Evolutionary conservation across 805 yeast genomes (phyloP).

Genomic region (Cyberlindnera galapagoensis): DNA sequence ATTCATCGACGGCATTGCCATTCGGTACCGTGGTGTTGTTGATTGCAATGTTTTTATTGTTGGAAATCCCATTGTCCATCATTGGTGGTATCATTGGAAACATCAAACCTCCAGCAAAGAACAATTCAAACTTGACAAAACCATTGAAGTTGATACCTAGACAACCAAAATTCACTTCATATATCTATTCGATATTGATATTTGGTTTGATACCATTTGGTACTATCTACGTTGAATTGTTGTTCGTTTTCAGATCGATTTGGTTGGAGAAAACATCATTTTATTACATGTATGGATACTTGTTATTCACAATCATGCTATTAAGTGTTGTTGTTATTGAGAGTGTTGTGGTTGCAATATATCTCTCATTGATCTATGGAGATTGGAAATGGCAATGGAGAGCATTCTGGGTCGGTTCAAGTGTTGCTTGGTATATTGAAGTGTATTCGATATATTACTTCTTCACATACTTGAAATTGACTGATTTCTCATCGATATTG

Average conservation of each 20-base stretch:
- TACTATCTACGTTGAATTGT: slow-evolving; percentile 71
- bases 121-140: slow-evolving; percentile 13
- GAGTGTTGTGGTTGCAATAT: slow-evolving; percentile 63
- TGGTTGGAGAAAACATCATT: slow-evolving; percentile 79
- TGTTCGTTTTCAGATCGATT: slow-evolving; percentile 64
- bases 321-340: slow-evolving; percentile 61
- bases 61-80: slow-evolving; percentile 71
- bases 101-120: slow-evolving; percentile 16
- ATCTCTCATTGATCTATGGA: slow-evolving; percentile 50
- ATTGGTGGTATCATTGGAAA: slow-evolving; percentile 62
- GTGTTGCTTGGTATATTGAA: slow-evolving; percentile 67
- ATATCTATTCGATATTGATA: slow-evolving; percentile 29
- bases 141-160: slow-evolving; percentile 24
- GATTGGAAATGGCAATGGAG: slow-evolving; percentile 80
- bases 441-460: slow-evolving; percentile 65
- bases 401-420: slow-evolving; percentile 61
- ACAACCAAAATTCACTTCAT: slow-evolving; percentile 28
- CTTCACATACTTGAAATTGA: slow-evolving; percentile 47
- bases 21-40: slow-evolving; percentile 65
- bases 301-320: slow-evolving; percentile 53
- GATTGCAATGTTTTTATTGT: slow-evolving; percentile 48
- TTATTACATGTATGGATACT: slow-evolving; percentile 75
- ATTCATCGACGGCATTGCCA: slow-evolving; percentile 71
- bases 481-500: slow-evolving; percentile 60
- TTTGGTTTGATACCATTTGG: slow-evolving; percentile 77